Evolutionary conservation across 2,329 filamentous ascomycete species (phyloP), one percentile per base, ranked within the genome.

Genomic region (Albophoma yamanashiensis): DNA sequence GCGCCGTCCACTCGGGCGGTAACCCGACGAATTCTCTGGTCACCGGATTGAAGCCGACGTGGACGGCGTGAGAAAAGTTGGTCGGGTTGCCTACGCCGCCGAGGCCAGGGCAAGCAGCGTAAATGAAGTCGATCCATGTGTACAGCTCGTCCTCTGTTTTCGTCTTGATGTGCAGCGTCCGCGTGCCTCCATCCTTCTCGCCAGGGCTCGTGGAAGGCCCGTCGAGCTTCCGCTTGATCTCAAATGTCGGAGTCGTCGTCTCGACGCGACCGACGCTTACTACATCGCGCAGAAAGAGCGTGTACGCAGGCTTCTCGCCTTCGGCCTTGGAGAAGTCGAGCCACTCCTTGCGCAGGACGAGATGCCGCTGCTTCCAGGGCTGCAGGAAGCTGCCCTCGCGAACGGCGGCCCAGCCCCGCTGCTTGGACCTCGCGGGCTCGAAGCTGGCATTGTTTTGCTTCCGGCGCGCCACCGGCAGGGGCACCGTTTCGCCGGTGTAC

Each of bases 61-160:
- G 94, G 34, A 99, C 92, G 56, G 92, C 89, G 73, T 99, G 94
- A 25, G 89, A 92, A 78, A 99, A 99, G 78, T 97, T 97, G 65
- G 94, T 97, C 7, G 94, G 94, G 74, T 97, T 97, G 76, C 93
- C 97, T 60, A 99, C 94, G 67, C 94, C 94, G 63, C 94, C 92
- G 91, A 97, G 96, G 63, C 91, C 93, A n/a, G 94, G 94, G 73
- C 93, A 97, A 64, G 93, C 89, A 67, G 93, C 91, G 72, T 97
- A 97, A 66, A 99, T 95, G 73, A 92, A 91, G 74, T 99, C 94
- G 69, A 97, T 96, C 94, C 94, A 99, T 68, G 96, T 92, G 74
- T 99, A 99, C 59, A 99, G 86, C 67, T 99, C 94, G 70, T 96
- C 93, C 69, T 99, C 94, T 60, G 87, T 89, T 75, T 97, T 96